Percentiles rank a stretch among this genome's conserved stretches.
Conservation (phyloP, 768 basidiomycete species). For the Tubosaeta sp. region DNA sequence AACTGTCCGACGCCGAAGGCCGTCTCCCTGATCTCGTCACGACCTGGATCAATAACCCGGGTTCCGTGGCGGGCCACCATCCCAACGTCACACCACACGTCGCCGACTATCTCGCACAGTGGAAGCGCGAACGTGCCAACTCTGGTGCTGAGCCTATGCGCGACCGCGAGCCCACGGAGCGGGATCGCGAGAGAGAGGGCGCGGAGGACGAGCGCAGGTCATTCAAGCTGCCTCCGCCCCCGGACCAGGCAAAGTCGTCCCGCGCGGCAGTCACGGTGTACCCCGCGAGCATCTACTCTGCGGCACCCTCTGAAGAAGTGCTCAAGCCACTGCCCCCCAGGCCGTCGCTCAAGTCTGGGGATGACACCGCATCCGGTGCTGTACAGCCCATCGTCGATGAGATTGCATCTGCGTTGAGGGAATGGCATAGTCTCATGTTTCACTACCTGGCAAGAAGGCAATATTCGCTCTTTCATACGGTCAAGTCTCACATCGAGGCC, state of each 20-base stretch:
- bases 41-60: slow-evolving; percentile 40
- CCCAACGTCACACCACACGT: slow-evolving; percentile 34
- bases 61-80: slow-evolving; percentile 29
- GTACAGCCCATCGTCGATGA: slow-evolving; percentile 93
- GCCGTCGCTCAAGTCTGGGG: slow-evolving; percentile 91
- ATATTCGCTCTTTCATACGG: slow-evolving; percentile 82
- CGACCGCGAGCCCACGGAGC: slow-evolving; percentile 40
- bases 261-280: slow-evolving; percentile 72
- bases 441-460: slow-evolving; percentile 86
- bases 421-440: slow-evolving; percentile 93
- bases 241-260: slow-evolving; percentile 70
- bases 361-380: slow-evolving; percentile 83
- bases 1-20: slow-evolving; percentile 84
- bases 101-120: slow-evolving; percentile 44
- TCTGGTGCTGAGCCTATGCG: slow-evolving; percentile 23
- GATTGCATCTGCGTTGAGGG: slow-evolving; percentile 91
- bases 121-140: slow-evolving; percentile 35
- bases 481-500: slow-evolving; percentile 85
- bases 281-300: slow-evolving; percentile 70
- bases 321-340: slow-evolving; percentile 80
- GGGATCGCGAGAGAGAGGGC: slow-evolving; percentile 60
- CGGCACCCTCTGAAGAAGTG: slow-evolving; percentile 61
- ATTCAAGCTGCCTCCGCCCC: slow-evolving; percentile 68
- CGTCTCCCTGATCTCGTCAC: slow-evolving; percentile 73
- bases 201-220: slow-evolving; percentile 59